phyloP scores from a whole-genome alignment of 805 yeast species.

The Suhomyces sp. region DNA sequence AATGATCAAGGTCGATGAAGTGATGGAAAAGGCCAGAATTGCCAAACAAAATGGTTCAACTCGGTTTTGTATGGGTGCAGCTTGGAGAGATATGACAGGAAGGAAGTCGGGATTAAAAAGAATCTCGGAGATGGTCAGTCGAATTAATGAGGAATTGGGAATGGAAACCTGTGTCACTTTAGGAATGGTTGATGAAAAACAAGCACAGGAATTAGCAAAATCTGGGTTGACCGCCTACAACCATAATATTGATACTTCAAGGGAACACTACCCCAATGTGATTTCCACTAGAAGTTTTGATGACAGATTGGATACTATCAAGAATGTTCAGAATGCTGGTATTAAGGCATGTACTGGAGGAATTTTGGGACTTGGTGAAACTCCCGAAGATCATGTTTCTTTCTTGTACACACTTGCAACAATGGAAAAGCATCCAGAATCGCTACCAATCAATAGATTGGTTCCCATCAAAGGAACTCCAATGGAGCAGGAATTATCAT shows the following conservation, averaged over 20 bases:
- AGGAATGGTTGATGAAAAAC: conserved; percentile 73
- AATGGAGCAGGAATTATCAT: conserved; percentile 53
- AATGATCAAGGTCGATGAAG: conserved; percentile 60
- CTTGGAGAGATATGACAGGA: conserved; percentile 85
- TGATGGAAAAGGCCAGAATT: conserved; percentile 57
- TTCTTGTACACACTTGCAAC: conserved; percentile 66
- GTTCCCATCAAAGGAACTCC: conserved; percentile 83
- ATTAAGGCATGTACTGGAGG: conserved; percentile 78
- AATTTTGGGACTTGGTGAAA: conserved; percentile 75
- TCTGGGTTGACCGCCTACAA: conserved; percentile 80
- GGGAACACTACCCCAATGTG: conserved; percentile 73
- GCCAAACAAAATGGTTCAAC: conserved; percentile 74
- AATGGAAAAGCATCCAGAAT: conserved; percentile 73
- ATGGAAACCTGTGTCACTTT: conserved; percentile 80
- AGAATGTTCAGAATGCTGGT: conserved; percentile 62
- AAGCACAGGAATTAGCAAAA: conserved; percentile 56
- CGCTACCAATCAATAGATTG: conserved; percentile 74
- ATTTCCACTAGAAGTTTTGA: conserved; percentile 70
- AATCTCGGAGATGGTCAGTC: conserved; percentile 63
- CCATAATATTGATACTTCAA: conserved; percentile 77
- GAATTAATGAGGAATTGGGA: conserved; percentile 57
- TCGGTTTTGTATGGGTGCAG: conserved; percentile 82
- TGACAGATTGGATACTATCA: conserved; percentile 66
- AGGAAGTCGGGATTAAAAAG: conserved; percentile 64
- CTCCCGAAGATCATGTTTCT: conserved; percentile 66